These are phyloP conservation scores for Yamadazyma siamensis DNA, from an alignment of 1,139 yeast genomes.

Conservation along the genomic window DNA sequence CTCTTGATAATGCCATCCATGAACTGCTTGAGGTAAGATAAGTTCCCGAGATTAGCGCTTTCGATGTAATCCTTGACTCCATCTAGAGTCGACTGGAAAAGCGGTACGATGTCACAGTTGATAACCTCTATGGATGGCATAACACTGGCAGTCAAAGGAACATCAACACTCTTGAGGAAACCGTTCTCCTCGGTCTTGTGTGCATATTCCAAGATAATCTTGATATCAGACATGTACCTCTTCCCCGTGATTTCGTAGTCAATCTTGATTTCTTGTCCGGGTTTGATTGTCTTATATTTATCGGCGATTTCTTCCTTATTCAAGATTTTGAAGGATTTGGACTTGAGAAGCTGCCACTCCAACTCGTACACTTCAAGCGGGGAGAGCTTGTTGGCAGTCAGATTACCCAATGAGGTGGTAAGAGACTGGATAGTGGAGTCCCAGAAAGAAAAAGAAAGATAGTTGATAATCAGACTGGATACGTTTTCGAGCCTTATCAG, in stretches of 20 bases:
- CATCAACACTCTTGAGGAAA: slow-evolving; percentile 53
- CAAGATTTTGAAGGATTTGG: slow-evolving; percentile 52
- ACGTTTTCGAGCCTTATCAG: slow-evolving; percentile 54
- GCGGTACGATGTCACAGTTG: slow-evolving; percentile 68
- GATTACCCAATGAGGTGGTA: slow-evolving; percentile 30
- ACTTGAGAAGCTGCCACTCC: slow-evolving; percentile 62
- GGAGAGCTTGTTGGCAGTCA: slow-evolving; percentile 35
- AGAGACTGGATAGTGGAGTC: slow-evolving; percentile 74
- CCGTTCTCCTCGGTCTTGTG: slow-evolving; percentile 29
- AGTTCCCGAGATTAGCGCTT: slow-evolving; percentile 6
- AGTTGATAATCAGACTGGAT: slow-evolving; percentile 53
- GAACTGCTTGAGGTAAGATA: slow-evolving; percentile 11
- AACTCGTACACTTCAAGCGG: slow-evolving; percentile 70
- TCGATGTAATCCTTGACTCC: slow-evolving; percentile 18
- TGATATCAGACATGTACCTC: slow-evolving; percentile 67
- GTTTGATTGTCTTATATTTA: slow-evolving; percentile 31
- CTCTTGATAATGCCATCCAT: slow-evolving; percentile 15
- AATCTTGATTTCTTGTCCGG: slow-evolving; percentile 34
- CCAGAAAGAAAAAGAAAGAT: slow-evolving; percentile 58
- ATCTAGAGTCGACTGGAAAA: slow-evolving; percentile 24
- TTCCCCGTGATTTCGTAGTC: slow-evolving; percentile 68
- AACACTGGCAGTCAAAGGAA: slow-evolving; percentile 69
- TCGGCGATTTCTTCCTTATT: slow-evolving; percentile 36
- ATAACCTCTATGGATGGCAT: slow-evolving; percentile 70
- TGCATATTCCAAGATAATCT: slow-evolving; percentile 67